Percentiles rank a stretch among this genome's conserved stretches.
Evolutionary conservation across 208 protist genomes (phyloP).

Genomic region (Crithidia mellificae): DNA sequence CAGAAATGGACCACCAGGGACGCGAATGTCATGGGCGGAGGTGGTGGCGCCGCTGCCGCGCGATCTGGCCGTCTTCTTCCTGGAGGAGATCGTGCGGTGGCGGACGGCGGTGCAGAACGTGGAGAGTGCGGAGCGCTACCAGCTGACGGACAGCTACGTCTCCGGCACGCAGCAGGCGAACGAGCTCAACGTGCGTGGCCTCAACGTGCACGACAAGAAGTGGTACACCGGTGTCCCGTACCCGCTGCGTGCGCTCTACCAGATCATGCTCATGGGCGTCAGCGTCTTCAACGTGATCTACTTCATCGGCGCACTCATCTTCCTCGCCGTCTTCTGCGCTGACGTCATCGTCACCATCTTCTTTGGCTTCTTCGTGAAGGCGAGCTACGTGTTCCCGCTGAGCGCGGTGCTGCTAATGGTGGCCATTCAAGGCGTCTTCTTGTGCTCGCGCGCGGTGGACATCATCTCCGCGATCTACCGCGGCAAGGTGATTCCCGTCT

Average conservation of each 20-base stretch:
- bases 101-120: slow-evolving; percentile 36
- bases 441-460: slow-evolving; percentile 56
- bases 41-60: slow-evolving; percentile 39
- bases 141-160: slow-evolving; percentile 37
- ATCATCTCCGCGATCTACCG: slow-evolving; percentile 39
- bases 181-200: slow-evolving; percentile 16
- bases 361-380: slow-evolving; percentile 59
- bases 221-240: slow-evolving; percentile 56
- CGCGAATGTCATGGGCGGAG: slow-evolving; percentile 35
- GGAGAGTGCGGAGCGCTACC: slow-evolving; percentile 47
- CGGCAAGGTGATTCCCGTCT: slow-evolving; percentile 49
- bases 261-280: slow-evolving; percentile 37
- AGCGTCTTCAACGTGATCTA: slow-evolving; percentile 48
- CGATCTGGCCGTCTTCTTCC: slow-evolving; percentile 50
- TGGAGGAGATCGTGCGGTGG: slow-evolving; percentile 69
- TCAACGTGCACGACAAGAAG: slow-evolving; percentile 40
- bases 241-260: slow-evolving; percentile 44
- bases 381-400: slow-evolving; percentile 61
- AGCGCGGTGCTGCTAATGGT: slow-evolving; percentile 48
- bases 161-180: slow-evolving; percentile 6
- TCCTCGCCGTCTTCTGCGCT: slow-evolving; percentile 44
- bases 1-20: no score
- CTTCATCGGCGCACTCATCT: slow-evolving; percentile 54
- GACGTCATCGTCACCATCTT: slow-evolving; percentile 57
- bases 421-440: slow-evolving; percentile 41